Evolutionary conservation across 257 asterid species (phyloP).

Genomic region (Henckelia pumila): DNA sequence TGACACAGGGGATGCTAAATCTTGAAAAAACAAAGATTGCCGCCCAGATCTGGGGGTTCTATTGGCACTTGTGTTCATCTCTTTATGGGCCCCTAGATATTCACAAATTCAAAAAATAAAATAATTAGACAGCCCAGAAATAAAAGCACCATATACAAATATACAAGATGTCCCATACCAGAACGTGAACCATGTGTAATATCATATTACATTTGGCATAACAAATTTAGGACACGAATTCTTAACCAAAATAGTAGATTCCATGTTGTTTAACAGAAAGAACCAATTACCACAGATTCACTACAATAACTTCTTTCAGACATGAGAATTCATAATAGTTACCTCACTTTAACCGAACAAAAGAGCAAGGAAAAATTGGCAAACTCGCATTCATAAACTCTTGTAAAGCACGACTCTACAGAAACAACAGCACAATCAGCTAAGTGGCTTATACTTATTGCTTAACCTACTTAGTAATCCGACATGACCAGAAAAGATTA

Average conservation of each 20-base stretch:
- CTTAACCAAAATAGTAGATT: neutral
- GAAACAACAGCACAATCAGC: neutral
- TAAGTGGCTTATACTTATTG: neutral
- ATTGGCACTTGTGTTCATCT: constrained; percentile 37
- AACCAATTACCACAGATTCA: neutral
- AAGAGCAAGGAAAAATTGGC: neutral
- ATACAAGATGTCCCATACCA: neutral
- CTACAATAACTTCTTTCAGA: neutral
- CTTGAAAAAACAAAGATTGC: constrained; percentile 81
- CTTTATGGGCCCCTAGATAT: constrained; percentile 27
- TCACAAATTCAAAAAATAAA: neutral
- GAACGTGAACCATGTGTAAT: neutral
- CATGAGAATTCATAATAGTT: neutral
- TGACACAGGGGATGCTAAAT: constrained; percentile 80
- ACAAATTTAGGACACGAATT: too few relatives aligned
- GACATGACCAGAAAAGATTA: neutral
- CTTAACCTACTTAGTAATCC: neutral
- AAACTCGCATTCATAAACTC: neutral
- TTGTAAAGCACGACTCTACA: neutral
- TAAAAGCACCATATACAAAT: neutral
- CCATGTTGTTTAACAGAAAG: neutral
- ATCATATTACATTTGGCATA: neutral
- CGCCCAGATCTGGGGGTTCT: constrained; percentile 84
- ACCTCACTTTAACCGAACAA: neutral
- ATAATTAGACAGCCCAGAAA: neutral